These are phyloP conservation scores for Fraxinus floribunda DNA, from an alignment of 305 asterid genomes.

Conservation along the genomic window DNA sequence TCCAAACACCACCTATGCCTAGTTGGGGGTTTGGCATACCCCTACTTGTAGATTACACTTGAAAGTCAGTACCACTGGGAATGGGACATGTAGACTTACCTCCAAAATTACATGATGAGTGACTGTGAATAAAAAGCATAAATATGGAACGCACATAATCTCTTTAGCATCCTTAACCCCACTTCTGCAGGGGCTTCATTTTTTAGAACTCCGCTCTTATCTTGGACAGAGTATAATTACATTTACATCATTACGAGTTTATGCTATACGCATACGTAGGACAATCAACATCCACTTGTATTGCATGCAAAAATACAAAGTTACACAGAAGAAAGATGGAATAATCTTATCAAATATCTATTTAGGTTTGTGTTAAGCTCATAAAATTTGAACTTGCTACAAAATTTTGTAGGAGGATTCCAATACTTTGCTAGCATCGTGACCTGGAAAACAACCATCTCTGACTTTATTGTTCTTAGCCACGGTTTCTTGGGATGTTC, in stretches of 20 bases:
- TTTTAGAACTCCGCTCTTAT: not conserved
- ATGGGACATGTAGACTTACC: not conserved
- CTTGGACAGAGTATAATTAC: not conserved
- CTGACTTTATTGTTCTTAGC: constrained; percentile 11
- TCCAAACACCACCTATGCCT: not conserved
- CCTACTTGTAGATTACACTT: not conserved
- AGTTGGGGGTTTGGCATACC: not conserved
- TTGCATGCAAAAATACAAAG: not conserved
- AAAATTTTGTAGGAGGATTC: not conserved
- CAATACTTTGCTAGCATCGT: not conserved
- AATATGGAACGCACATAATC: not conserved
- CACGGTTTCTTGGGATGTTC: constrained; percentile 14
- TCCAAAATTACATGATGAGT: not conserved
- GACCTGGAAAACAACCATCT: not conserved
- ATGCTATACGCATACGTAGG: not conserved
- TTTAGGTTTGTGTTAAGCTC: not conserved
- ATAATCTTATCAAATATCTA: not conserved
- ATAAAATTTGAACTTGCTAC: not conserved
- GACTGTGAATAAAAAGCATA: not conserved
- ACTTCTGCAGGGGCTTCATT: not conserved
- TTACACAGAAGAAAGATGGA: not conserved
- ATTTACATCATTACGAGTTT: not conserved
- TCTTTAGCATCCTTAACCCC: not conserved
- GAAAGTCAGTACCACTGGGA: not conserved
- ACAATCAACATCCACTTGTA: not conserved